These are phyloP conservation scores for Pythium guiyangense DNA, from an alignment of 352 stramenopile species.

Conservation along the genomic window DNA sequence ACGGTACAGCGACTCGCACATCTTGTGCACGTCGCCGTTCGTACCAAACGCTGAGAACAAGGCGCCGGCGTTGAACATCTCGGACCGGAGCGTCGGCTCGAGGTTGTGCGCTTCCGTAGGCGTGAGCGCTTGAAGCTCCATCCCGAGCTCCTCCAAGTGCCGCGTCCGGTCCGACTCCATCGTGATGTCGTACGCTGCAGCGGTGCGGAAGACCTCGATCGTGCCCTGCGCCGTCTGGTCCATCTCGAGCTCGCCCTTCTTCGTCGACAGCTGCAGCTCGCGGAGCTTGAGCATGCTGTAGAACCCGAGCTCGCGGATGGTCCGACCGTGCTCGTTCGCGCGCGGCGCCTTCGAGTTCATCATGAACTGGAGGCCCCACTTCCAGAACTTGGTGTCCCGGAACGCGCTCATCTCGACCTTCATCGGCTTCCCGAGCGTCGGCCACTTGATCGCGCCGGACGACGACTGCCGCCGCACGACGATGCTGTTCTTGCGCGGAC, in stretches of 20 bases:
- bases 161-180: conserved; percentile 65
- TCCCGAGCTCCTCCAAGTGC: conserved; percentile 70
- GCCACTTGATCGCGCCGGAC: conserved; percentile 26
- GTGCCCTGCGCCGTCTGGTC: conserved; percentile 82
- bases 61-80: conserved; percentile 59
- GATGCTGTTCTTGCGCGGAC: conserved; percentile 16
- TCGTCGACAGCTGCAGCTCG: conserved; percentile 68
- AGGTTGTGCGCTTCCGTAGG: conserved; percentile 51
- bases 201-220: conserved; percentile 69
- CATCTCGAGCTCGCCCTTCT: conserved; percentile 83
- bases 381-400: conserved; percentile 81
- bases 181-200: conserved; percentile 56
- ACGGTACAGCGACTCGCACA: conserved; percentile 77
- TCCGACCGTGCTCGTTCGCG: conserved; percentile 74
- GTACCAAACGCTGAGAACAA: conserved; percentile 80
- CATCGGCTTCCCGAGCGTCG: conserved; percentile 61
- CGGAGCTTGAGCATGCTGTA: conserved; percentile 85
- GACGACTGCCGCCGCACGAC: conserved; percentile 10
- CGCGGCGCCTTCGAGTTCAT: conserved; percentile 73
- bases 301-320: conserved; percentile 79
- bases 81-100: conserved; percentile 51
- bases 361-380: conserved; percentile 84
- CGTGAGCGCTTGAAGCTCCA: conserved; percentile 71
- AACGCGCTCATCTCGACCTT: conserved; percentile 82
- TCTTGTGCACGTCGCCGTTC: conserved; percentile 87